Base-by-base conservation (phyloP, 2,329 filamentous ascomycete genomes). In the Fusarium siculi region DNA sequence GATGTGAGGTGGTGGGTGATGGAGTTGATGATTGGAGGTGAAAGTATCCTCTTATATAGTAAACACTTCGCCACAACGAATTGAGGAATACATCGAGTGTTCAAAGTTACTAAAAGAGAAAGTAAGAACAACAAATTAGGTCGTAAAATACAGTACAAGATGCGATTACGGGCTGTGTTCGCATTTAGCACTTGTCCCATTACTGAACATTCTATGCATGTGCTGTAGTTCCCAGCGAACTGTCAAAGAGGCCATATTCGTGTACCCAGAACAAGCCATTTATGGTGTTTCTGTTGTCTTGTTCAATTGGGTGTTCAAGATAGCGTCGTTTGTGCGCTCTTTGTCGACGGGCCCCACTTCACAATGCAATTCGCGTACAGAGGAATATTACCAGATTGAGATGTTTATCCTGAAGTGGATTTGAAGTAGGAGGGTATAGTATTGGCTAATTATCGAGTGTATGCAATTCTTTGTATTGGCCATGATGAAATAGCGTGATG, bases 91-190 rank as follows among this genome's bases (percentile, higher is more conserved):
- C 2, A 7, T 28, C 8, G 8, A 4, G 4, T 15, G 44, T 46
- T 28, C 18, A 28, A 7, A 1, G 3, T 10, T 28, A 2, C 12
- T 10, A 9, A 15, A 7, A 2, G 12, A 28, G 4, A 9, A 3
- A 10, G 9, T 15, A 15, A 25, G 18, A 21, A 28, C 25, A 46
- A 4, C 8, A 21, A 46, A 10, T 28, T 2, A 7, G 21, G 18
- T 23, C 12, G 12, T 5, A 28, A 21, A 7, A 18, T 28, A 28
- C 12, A 14, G 23, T 28, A 25, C 8, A 18, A 9, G 18, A 28
- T 12, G 18, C 11, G 18, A 3, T 21, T 7, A 10, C 23, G 9
- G 4, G 11, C 14, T 46, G 5, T 46, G 23, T 28, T 28, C 23
- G 12, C 14, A 28, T 28, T 15, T 28, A 46, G 8, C 15, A 11